These are phyloP conservation scores for Trichothecium sympodiale DNA, from an alignment of 2,329 filamentous ascomycete genomes.

Conservation along the genomic window DNA sequence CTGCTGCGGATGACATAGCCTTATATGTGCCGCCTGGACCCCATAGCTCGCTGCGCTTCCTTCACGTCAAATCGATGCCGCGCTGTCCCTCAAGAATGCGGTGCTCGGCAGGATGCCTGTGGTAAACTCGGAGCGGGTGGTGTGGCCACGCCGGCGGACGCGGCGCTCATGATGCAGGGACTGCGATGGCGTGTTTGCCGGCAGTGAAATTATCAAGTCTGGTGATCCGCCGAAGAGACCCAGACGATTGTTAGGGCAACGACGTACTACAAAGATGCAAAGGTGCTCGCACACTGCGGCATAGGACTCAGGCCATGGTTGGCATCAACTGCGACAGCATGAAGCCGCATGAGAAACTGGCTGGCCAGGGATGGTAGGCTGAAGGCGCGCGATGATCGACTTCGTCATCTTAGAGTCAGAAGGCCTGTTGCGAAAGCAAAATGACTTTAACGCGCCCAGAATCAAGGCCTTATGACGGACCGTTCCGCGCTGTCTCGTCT, in stretches of 20 bases:
- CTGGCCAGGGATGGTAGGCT: conserved; percentile 82
- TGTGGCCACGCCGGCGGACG: conserved; percentile 98
- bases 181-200: conserved; percentile 94
- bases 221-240: conserved; percentile 82
- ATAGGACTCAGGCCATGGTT: conserved; percentile 88
- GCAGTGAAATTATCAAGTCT: conserved; percentile 93
- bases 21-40: no score
- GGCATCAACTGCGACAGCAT: conserved; percentile 79
- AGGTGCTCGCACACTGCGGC: conserved; percentile 77
- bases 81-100: conserved; percentile 74
- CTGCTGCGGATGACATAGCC: background rate
- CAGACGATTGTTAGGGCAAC: conserved; percentile 90
- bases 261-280: conserved; percentile 77
- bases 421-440: no score
- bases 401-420: no score
- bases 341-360: conserved; percentile 69
- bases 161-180: conserved; percentile 99
- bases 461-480: no score
- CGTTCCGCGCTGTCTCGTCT: background rate
- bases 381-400: no score
- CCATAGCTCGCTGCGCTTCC: no score
- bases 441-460: no score
- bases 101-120: conserved; percentile 81
- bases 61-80: no score
- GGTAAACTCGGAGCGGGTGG: conserved; percentile 95